Evolutionary conservation across 805 yeast species (phyloP), one percentile per base, ranked within the genome.

Genomic region (Kodamaea lidongshanica): DNA sequence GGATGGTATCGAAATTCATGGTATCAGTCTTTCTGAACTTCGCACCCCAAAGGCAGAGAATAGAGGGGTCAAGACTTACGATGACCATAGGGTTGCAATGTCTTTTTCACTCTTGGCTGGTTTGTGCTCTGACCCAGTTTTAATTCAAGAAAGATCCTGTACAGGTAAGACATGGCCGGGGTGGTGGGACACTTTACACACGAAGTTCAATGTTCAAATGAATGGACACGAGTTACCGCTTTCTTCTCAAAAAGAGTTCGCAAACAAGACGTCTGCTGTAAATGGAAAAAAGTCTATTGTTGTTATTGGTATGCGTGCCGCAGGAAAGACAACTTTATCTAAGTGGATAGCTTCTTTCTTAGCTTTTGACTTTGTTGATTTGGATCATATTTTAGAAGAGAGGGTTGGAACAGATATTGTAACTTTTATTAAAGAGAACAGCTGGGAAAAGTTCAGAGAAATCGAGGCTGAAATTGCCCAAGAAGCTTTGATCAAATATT

Each of bases 131-230:
- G 65, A 63, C 3, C 77, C 83, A 1, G 89, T 82, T 1, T 64
- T 77, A 40, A 76, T 92, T 36, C 75, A 79, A 42, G 96, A 89
- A 50, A 77, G 96, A 58, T 74, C 81, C 15, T 86, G 96, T 52
- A 94, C 96, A 2, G 94, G 89, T 34, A 92, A 92, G 63, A 92
- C 98, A 0, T 92, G 98, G 98, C 98, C 98, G 12, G 97, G 96
- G 21, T 92, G 98, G 98, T 92, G 98, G 98, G 98, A 92, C 58
- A 72, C 78, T 19, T 65, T 92, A 40, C 87, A 78, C 51, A 71
- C 81, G 28, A 59, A 69, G 27, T 74, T 92, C 45, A 70, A 76
- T 12, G 80, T 74, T 15, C 46, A 56, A 7, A 56, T 92, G 20
- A 81, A 77, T 46, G 98, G 98, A 15, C 67, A 66, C 44, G 94